These are phyloP conservation scores for Zasmidium cellare DNA, from an alignment of 2,329 filamentous ascomycete species.

Conservation along the genomic window DNA sequence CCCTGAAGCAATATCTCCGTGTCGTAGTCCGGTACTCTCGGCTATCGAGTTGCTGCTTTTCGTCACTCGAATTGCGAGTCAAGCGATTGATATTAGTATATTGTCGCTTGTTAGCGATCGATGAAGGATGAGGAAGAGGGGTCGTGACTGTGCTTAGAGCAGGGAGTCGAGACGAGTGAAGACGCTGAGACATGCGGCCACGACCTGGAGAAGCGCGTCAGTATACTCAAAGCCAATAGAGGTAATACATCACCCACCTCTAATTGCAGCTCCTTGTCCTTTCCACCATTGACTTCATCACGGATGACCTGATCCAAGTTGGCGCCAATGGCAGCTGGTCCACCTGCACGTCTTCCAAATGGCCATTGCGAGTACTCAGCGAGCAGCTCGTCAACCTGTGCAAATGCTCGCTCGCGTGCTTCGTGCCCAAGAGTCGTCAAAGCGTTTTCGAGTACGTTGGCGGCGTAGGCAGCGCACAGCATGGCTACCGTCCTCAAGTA, in stretches of 20 bases:
- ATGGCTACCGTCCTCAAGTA: constrained; percentile 89
- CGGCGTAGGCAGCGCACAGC: constrained; percentile 97
- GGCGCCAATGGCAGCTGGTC: constrained; percentile 81
- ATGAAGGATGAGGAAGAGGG: background rate
- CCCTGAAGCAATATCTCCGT: background rate
- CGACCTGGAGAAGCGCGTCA: constrained; percentile 55
- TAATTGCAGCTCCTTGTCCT: constrained; percentile 93
- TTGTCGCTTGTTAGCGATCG: background rate
- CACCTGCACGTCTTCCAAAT: constrained; percentile 77
- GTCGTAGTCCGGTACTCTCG: background rate
- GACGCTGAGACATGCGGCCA: constrained; percentile 93
- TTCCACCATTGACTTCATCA: constrained; percentile 82
- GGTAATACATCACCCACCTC: constrained; percentile 63
- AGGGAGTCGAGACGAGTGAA: constrained; percentile 97
- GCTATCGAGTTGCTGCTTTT: background rate
- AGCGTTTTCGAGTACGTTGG: constrained; percentile 98
- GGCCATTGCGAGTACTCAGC: constrained; percentile 98
- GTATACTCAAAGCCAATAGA: constrained; percentile 12
- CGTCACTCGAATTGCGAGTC: background rate
- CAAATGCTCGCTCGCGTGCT: constrained; percentile 88
- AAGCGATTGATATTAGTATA: background rate
- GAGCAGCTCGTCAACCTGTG: constrained; percentile 92
- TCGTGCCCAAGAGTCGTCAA: constrained; percentile 91
- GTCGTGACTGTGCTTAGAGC: constrained; percentile 57
- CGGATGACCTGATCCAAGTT: constrained; percentile 85